phyloP scores from a whole-genome alignment of 2,329 filamentous ascomycete species.

The Xylariaceae sp. region DNA sequence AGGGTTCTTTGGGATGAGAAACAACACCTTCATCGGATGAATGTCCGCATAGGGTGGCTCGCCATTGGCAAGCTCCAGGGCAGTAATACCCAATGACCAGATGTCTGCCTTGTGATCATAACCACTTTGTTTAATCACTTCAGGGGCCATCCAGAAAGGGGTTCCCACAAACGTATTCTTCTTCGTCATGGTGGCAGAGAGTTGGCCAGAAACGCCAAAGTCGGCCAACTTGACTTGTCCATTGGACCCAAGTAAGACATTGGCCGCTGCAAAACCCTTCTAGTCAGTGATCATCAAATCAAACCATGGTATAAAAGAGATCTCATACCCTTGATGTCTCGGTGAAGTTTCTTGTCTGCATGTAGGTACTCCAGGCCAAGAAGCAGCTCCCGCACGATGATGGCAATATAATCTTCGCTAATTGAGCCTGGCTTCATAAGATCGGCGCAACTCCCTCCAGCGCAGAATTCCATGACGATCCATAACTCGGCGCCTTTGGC shows the following conservation, averaged over 20 bases:
- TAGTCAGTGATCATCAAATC: constrained; percentile 29
- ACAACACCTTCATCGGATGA: constrained; percentile 97
- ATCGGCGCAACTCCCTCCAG: constrained; percentile 94
- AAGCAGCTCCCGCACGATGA: constrained; percentile 89
- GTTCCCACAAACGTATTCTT: constrained; percentile 99
- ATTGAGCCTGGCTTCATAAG: constrained; percentile 93
- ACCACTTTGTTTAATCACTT: constrained; percentile 97
- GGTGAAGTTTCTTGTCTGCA: constrained; percentile 92
- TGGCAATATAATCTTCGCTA: constrained; percentile 94
- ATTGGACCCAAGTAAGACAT: constrained; percentile 85
- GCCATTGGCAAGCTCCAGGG: constrained; percentile 87
- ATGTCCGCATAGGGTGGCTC: constrained; percentile 96
- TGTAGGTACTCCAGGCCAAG: constrained; percentile 93
- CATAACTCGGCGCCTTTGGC: constrained; percentile 95
- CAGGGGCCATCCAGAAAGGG: constrained; percentile 99
- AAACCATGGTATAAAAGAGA: neutral
- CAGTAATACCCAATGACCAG: constrained; percentile 95
- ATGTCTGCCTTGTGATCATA: constrained; percentile 99
- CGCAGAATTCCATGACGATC: constrained; percentile 99
- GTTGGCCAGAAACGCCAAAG: constrained; percentile 94
- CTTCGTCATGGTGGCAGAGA: constrained; percentile 98
- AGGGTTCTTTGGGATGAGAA: constrained; percentile 93
- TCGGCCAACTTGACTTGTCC: constrained; percentile 97
- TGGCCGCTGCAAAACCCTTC: constrained; percentile 70
- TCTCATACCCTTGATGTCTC: constrained; percentile 85